Base-by-base conservation (phyloP, 2,329 filamentous ascomycete genomes). In the Fusarium algeriense region DNA sequence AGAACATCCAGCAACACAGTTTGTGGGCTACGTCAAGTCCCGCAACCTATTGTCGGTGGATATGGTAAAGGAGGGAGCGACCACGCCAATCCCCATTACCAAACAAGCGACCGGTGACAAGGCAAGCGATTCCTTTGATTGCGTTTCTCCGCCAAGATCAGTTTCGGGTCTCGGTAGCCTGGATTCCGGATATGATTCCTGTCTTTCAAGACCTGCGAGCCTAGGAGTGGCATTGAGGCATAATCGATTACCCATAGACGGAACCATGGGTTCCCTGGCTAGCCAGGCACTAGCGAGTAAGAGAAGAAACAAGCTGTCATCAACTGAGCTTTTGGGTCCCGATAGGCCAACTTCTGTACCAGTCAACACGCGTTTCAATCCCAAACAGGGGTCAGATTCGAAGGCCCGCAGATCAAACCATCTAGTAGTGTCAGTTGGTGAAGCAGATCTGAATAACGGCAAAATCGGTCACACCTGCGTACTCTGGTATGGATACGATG, bases 1-100 rank as follows among this genome's bases (percentile, higher is more conserved):
- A 41, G 74, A 76, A 26, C 73, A 75, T 49, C 70, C 67, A 14
- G 75, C 74, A n/a, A 72, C 71, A 34, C 74, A 76, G 49, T 76
- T 76, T 68, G 73, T 76, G 44, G 75, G 74, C 45, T 76, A 76
- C 40, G 67, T 76, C 37, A 76, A 68, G 60, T 74, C 74, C 41
- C 59, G 70, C 44, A 76, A 76, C 60, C 61, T 76, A 15, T 45
- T 64, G 53, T 66, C 60, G 20, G 67, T 43, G 52, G 63, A 73
- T 11, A 56, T 55, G 41, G 9, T 48, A 28, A 53, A 49, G n/a
- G 61, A 72, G 7, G 57, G 57, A 14, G 66, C 55, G 46, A 56
- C 66, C 12, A 63, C 67, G 7, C 75, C 74, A 49, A 76, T 76
- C 44, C 74, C 74, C 23, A 76, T 76, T 34, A 63, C 64, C n/a